A percentile compares a stretch with the other conserved stretches of the same genome.
These are phyloP conservation scores for Mycena metata DNA, from an alignment of 768 basidiomycete species.

Conservation along the genomic window DNA sequence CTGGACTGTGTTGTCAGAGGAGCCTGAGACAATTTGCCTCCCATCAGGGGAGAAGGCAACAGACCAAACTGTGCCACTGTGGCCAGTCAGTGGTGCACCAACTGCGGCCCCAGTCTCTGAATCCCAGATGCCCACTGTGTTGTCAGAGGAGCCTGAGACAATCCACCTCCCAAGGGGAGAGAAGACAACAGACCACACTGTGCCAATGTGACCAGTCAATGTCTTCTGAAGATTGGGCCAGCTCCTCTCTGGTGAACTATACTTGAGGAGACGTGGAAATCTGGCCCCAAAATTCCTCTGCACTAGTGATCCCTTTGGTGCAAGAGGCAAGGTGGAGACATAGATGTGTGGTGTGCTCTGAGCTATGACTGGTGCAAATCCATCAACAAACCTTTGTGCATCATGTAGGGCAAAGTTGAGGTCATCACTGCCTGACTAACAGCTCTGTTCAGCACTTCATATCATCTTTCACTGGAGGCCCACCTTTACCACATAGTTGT, in stretches of 20 bases:
- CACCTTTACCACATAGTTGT: background rate
- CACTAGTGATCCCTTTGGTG: background rate
- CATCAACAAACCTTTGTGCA: background rate
- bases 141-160: background rate
- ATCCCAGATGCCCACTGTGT: background rate
- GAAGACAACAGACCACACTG: background rate
- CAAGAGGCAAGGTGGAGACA: background rate
- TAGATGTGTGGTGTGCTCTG: constrained; percentile 1
- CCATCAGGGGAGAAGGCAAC: too few species aligned
- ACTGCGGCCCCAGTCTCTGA: background rate
- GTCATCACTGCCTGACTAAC: background rate
- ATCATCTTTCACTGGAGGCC: background rate
- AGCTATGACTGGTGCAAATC: background rate
- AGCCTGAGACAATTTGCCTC: too few species aligned
- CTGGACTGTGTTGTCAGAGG: too few species aligned
- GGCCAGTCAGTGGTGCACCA: background rate
- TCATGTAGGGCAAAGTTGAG: background rate
- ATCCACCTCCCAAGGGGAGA: background rate
- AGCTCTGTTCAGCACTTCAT: background rate
- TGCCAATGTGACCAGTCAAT: background rate
- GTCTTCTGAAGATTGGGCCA: background rate
- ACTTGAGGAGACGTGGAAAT: background rate
- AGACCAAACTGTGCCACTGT: background rate
- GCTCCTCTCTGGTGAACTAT: background rate
- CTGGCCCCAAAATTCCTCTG: background rate